Evolutionary conservation across 306 rosid species (phyloP), one percentile per base, ranked within the genome.

Genomic region (Lithocarpus polystachyus): DNA sequence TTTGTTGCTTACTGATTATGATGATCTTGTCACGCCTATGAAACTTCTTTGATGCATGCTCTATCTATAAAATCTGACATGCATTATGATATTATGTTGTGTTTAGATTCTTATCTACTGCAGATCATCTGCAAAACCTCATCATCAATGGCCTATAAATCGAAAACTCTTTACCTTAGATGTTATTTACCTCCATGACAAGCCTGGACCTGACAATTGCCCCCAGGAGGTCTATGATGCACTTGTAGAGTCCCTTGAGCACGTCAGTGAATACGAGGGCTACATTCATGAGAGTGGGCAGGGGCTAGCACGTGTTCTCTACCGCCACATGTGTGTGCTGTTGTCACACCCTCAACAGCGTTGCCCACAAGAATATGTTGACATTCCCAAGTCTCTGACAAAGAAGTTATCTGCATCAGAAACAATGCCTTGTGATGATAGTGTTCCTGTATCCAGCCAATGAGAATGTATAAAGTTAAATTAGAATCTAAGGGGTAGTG

Each of bases 141-240:
- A 85, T 31, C 92, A 95, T 79, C 95, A 92, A 57, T 95, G 94
- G 94, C 89, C 96, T 2, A 80, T 83, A 74, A 91, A 87, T 83
- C 95, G 89, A 84, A 95, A 88, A 85, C 70, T 83, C 45, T 95
- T 91, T 87, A 92, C 97, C 35, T 78, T 95, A 72, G 99, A 95
- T 89, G 98, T 95, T 53, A 77, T 93, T 76, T 95, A 95, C 87
- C 97, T 95, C 79, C 99, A 93, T 33, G 99, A 91, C 86, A 95
- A 95, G 85, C 99, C 99, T 31, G 92, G 93, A 67, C 98, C 96
- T 1, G 97, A 95, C 45, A 95, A 95, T 86, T 92, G 98, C 81
- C 99, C 98, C 53, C 98, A 92, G 89, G 90, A 83, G 78, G 92
- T 95, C 17, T 92, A 92, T 35, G 99, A 95, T 79, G 84, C 87